Evolutionary conservation across 1,284 basidiomycete species (phyloP).

Genomic region (Wolfiporia cocos): DNA sequence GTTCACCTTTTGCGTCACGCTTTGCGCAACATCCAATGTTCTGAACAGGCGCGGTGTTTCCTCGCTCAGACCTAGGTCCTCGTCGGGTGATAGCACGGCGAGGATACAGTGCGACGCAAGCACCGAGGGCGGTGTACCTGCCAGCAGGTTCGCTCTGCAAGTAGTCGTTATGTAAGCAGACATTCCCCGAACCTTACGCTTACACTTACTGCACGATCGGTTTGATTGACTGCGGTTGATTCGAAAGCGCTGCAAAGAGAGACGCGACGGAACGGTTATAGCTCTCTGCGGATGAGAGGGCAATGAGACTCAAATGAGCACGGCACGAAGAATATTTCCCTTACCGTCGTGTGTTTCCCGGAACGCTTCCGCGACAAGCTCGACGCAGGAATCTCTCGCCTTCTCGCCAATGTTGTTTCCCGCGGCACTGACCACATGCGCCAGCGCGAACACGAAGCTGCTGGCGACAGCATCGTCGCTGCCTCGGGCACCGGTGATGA

Average conservation of each 20-base stretch:
- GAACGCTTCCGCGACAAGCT: conserved; percentile 80
- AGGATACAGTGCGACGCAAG: conserved; percentile 65
- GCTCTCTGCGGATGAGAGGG: conserved; percentile 41
- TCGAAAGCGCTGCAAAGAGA: conserved; percentile 64
- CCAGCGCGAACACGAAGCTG: conserved; percentile 74
- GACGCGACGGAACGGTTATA: conserved; percentile 68
- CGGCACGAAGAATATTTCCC: conserved; percentile 7
- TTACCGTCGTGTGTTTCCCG: conserved; percentile 66
- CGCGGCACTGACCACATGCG: conserved; percentile 71
- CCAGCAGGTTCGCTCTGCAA: conserved; percentile 46
- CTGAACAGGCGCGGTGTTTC: conserved; percentile 57
- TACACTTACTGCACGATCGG: conserved; percentile 63
- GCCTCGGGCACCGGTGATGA: conserved; percentile 64
- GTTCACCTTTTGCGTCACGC: conserved; percentile 68
- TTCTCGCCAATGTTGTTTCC: conserved; percentile 74
- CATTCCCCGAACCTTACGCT: not conserved
- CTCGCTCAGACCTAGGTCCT: conserved; percentile 29
- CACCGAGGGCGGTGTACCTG: conserved; percentile 58
- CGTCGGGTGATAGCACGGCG: conserved; percentile 46
- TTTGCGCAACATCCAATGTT: conserved; percentile 53
- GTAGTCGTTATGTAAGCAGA: not conserved
- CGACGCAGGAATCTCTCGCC: conserved; percentile 65
- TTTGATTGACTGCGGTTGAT: conserved; percentile 59
- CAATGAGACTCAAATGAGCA: not conserved
- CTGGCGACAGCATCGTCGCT: conserved; percentile 73